Base-by-base conservation (phyloP, 2,329 filamentous ascomycete species). In the Hysterium pulicare region DNA sequence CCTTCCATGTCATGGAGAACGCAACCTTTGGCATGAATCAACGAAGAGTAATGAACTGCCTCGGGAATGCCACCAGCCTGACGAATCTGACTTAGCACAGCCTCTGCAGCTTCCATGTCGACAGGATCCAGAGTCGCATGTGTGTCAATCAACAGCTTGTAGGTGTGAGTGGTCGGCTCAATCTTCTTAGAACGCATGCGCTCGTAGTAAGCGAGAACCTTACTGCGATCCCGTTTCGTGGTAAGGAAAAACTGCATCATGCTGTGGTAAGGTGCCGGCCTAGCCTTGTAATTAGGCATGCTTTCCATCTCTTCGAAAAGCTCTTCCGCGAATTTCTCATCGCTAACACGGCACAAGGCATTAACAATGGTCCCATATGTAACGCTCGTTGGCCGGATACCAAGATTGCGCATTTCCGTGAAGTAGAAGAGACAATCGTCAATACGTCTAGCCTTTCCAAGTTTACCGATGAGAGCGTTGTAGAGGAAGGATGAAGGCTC, bases 191-290 rank as follows among this genome's bases (percentile, higher is more conserved):
- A 77, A 64, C 85, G 82, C 93, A 98, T 97, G 49, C 91, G 87
- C 68, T 95, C 85, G 64, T 95, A 97, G 76, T 97, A 98, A 23
- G 84, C 78, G 19, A 98, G 77, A 4, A 96, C 91, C 81, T 97
- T 97, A 67, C 77, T 73, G 71, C 93, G 91, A 68, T 98, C 91
- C 40, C 90, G 88, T 80, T 97, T 97, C 42, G 91, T 97, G 44
- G 88, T 95, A 54, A 97, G 76, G 80, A 97, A 98, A 73, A 95
- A 97, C 66, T 98, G 93, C 82, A 98, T 98, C 83, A 98, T 87
- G 70, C 89, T 95, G 76, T 98, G 96, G 77, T 98, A 98, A 1
- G 93, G 93, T 19, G 93, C 93, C 20, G 93, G 90, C 8, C 93
- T 86, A 31, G 93, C 89, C 76, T 96, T 97, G 80, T 98, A 98